Base-by-base conservation (phyloP, 768 basidiomycete genomes). In the Termitomyces titanicus region DNA sequence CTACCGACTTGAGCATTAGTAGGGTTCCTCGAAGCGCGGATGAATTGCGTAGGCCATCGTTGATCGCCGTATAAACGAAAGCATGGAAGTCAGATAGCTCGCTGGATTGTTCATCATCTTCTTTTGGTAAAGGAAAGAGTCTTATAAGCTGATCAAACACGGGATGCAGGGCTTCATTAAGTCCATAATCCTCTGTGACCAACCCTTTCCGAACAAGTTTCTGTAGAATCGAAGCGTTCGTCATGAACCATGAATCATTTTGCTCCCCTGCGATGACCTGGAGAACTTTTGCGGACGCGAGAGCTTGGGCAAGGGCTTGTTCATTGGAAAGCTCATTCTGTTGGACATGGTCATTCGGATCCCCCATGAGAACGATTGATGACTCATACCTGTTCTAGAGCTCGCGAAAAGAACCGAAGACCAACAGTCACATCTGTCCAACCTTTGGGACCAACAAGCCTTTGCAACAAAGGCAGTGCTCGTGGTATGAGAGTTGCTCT, bases 361-460 rank as follows among this genome's bases (percentile, higher is more conserved):
- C 18, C 8, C 5, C 8, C 1, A 18, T 12, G n/a, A 18, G 37
- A 42, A 3, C n/a, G 5, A 50, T 45, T 17, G 33, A 39, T 40
- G 22, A 20, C 5, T 72, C 78, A 63, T 63, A 91, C 94, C 75
- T 85, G 86, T 62, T 91, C 88, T 39, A 99, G 79, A 1, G 88
- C 81, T 31, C 92, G 80, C 47, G 87, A 82, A 73, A 99, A 98
- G 72, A 88, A 98, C 51, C 89, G 83, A 43, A 98, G 74, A 57
- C 97, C 96, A 58, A 98, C 86, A 7, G 89, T 90, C 5, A 98
- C 92, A 59, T 96, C 94, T 8, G 79, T 84, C 90, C 97, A 94
- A 9, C 94, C 94, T 46, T 80, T 80, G 1, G 89, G 85, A 2
- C 89, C 85, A 18, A 95, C 80, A 65, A 99, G 87, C 59, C 81